Base-by-base conservation (phyloP, 2,329 filamentous ascomycete genomes). In the Fusarium robinianum region DNA sequence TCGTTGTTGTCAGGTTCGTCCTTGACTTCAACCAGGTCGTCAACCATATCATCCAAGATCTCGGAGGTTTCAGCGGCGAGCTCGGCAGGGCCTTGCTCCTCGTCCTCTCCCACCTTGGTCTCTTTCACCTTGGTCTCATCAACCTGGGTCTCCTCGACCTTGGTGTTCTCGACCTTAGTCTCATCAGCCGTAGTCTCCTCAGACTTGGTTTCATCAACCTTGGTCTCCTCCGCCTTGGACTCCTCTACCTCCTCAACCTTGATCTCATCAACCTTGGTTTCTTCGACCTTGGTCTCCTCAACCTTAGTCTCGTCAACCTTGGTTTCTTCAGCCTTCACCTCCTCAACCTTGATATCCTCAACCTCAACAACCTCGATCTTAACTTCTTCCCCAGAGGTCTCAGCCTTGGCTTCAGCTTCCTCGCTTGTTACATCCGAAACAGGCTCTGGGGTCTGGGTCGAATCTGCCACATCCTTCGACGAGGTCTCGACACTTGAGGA, bases 1-100 rank as follows among this genome's bases (percentile, higher is more conserved):
- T 22, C 29, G 18, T 34, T 31, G 12, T 32, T 35, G 12, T 36
- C 29, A n/a, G 5, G 38, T 22, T 23, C 37, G 9, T 21, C 12
- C 21, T 33, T 7, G 12, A 27, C 26, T 42, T 34, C 11, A 36
- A 35, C 18, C 22, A 21, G n/a, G n/a, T 29, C 48, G 12, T 44
- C 40, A 12, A 35, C 5, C 2, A 9, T n/a, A 8, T 24, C 26
- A 3, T 31, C 15, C 5, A 26, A 18, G 14, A 10, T 5, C 6
- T 17, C 4, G 2, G n/a, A 14, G 21, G 5, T 22, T 3, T 18
- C 25, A 15, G 32, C 31, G 2, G 35, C 15, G 17, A 31, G 11
- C 3, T 17, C 29, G 15, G 8, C 11, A 19, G 9, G 35, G 5
- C n/a, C n/a, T n/a, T n/a, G n/a, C n/a, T n/a, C n/a, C n/a, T n/a